A percentile compares a stretch with the other conserved stretches of the same genome.
These are phyloP conservation scores for Aspergillus sp. DNA, from an alignment of 2,329 filamentous ascomycete genomes.

Conservation along the genomic window DNA sequence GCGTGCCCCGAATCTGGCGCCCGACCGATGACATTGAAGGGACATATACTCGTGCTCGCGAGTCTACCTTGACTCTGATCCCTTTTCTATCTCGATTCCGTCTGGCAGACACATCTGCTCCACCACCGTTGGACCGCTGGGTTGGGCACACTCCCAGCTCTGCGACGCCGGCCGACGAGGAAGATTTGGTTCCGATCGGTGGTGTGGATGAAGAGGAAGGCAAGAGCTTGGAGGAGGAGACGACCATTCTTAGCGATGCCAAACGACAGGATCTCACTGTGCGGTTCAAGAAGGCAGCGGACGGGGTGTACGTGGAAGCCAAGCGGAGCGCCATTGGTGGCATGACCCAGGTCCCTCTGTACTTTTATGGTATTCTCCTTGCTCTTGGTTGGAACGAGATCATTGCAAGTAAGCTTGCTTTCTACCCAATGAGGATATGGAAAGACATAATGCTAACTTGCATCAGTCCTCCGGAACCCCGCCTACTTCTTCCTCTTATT, in stretches of 20 bases:
- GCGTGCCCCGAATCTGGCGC: constrained; percentile 93
- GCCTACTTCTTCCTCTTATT: constrained; percentile 86
- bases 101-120: constrained; percentile 63
- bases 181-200: constrained; percentile 80
- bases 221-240: constrained; percentile 92
- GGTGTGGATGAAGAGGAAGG: constrained; percentile 92
- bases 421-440: background rate
- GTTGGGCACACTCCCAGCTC: constrained; percentile 70
- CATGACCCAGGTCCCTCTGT: constrained; percentile 85
- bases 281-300: constrained; percentile 95
- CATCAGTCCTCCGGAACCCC: constrained; percentile 80
- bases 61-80: constrained; percentile 85
- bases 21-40: constrained; percentile 97
- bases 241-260: constrained; percentile 82
- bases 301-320: constrained; percentile 95
- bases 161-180: constrained; percentile 75
- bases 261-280: constrained; percentile 89
- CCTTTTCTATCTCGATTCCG: constrained; percentile 81
- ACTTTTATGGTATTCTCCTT: constrained; percentile 85
- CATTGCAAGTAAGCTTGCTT: constrained; percentile 64
- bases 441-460: background rate
- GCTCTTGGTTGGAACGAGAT: constrained; percentile 99
- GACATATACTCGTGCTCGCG: constrained; percentile 82
- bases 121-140: constrained; percentile 78
- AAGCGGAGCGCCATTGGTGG: constrained; percentile 95